Percentiles rank a stretch among this genome's conserved stretches.
phyloP scores from a whole-genome alignment of 2,329 filamentous ascomycete genomes.

The Aspergillus sp. region DNA sequence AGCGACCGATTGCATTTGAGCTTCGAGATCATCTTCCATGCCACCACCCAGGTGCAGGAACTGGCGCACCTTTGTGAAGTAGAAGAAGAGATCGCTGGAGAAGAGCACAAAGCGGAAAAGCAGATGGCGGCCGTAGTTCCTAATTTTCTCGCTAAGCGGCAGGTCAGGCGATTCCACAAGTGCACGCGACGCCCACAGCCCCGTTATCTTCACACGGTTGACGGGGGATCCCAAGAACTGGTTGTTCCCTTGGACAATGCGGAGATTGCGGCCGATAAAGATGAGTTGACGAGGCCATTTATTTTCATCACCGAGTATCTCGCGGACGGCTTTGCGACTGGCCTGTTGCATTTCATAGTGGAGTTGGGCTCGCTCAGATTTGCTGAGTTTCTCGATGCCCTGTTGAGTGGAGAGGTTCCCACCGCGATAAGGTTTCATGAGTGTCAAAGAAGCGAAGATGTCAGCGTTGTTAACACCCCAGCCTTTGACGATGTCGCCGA shows the following conservation, averaged over 20 bases:
- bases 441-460: constrained; percentile 85
- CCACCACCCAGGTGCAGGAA: constrained; percentile 73
- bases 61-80: constrained; percentile 75
- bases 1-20: constrained; percentile 80
- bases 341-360: constrained; percentile 80
- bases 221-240: constrained; percentile 86
- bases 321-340: constrained; percentile 69
- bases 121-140: constrained; percentile 73
- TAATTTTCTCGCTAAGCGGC: constrained; percentile 60
- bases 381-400: constrained; percentile 52
- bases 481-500: constrained; percentile 67
- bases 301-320: constrained; percentile 78
- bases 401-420: constrained; percentile 68
- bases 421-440: constrained; percentile 87
- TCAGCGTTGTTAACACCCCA: constrained; percentile 92
- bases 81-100: constrained; percentile 78
- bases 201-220: constrained; percentile 90
- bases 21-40: constrained; percentile 94
- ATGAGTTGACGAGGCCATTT: constrained; percentile 89
- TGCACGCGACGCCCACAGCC: constrained; percentile 81
- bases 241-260: constrained; percentile 92
- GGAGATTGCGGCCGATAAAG: constrained; percentile 87
- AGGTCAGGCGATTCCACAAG: constrained; percentile 73
- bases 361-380: constrained; percentile 56
- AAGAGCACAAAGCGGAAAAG: constrained; percentile 79